phyloP scores from a whole-genome alignment of 2,329 filamentous ascomycete species.

The Trichoderma sp. region DNA sequence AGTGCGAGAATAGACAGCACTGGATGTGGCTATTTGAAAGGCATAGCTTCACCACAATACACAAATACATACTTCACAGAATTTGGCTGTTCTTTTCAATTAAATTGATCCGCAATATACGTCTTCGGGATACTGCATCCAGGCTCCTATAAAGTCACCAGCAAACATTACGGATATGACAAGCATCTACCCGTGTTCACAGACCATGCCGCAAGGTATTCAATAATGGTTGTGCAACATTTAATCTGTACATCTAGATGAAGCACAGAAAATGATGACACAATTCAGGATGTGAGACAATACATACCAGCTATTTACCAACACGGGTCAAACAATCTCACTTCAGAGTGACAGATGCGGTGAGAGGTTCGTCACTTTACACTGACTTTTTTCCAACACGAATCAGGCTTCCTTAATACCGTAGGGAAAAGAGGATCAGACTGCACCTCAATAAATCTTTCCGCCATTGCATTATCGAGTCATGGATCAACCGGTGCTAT shows the following conservation, averaged over 20 bases:
- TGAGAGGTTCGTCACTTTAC: background rate
- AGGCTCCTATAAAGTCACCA: background rate
- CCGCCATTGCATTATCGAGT: background rate
- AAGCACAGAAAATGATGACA: background rate
- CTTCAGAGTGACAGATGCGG: background rate
- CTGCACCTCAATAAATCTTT: background rate
- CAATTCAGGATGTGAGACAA: background rate
- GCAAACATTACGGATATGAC: background rate
- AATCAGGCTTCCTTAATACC: too few relatives aligned
- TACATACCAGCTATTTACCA: background rate
- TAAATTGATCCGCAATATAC: background rate
- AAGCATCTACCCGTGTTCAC: constrained; percentile 2
- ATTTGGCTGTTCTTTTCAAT: background rate
- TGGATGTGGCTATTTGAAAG: background rate
- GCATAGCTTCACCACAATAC: background rate
- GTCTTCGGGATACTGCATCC: background rate
- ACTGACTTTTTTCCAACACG: background rate
- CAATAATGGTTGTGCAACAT: background rate
- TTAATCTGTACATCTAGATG: background rate
- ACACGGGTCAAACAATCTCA: background rate
- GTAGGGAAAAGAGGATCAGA: background rate
- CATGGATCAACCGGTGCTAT: background rate
- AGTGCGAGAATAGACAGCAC: background rate
- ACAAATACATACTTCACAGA: background rate
- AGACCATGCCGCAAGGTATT: background rate